phyloP scores from a whole-genome alignment of 805 yeast genomes.

The Saccharomycopsis sp. region DNA sequence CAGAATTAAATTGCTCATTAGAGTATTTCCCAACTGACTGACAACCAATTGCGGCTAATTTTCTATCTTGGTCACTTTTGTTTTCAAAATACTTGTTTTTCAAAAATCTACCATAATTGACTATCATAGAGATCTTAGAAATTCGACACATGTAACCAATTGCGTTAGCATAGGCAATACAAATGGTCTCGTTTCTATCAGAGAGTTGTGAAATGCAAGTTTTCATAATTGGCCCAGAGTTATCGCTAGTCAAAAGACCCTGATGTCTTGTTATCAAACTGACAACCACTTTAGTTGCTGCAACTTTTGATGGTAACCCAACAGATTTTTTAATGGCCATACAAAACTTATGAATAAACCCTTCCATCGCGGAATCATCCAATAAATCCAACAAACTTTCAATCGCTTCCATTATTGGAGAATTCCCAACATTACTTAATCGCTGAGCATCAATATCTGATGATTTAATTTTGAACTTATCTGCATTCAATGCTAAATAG shows the following conservation, averaged over 20 bases:
- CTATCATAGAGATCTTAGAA: slow-evolving; percentile 44
- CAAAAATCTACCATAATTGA: slow-evolving; percentile 47
- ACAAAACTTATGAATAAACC: slow-evolving; percentile 43
- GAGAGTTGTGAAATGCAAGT: slow-evolving; percentile 51
- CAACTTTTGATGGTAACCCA: slow-evolving; percentile 88
- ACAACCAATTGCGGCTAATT: slow-evolving; percentile 52
- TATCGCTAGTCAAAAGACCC: slow-evolving; percentile 35
- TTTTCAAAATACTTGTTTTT: slow-evolving; percentile 51
- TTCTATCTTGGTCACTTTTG: slow-evolving; percentile 33
- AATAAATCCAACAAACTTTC: slow-evolving; percentile 59
- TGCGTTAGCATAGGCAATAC: slow-evolving; percentile 70
- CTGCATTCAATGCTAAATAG: slow-evolving; percentile 81
- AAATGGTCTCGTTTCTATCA: slow-evolving; percentile 67
- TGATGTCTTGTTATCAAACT: slow-evolving; percentile 35
- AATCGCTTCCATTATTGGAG: slow-evolving; percentile 86
- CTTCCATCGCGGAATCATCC: slow-evolving; percentile 44
- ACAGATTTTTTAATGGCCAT: slow-evolving; percentile 58
- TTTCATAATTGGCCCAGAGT: slow-evolving; percentile 57
- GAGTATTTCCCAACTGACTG: slow-evolving; percentile 64
- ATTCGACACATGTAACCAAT: slow-evolving; percentile 72
- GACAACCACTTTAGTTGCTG: slow-evolving; percentile 69
- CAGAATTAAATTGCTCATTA: slow-evolving; percentile 54
- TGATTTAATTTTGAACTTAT: slow-evolving; percentile 67
- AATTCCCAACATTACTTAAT: slow-evolving; percentile 60
- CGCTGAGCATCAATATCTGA: slow-evolving; percentile 74